phyloP scores from a whole-genome alignment of 768 basidiomycete species.

The Termitomyces sp. region DNA sequence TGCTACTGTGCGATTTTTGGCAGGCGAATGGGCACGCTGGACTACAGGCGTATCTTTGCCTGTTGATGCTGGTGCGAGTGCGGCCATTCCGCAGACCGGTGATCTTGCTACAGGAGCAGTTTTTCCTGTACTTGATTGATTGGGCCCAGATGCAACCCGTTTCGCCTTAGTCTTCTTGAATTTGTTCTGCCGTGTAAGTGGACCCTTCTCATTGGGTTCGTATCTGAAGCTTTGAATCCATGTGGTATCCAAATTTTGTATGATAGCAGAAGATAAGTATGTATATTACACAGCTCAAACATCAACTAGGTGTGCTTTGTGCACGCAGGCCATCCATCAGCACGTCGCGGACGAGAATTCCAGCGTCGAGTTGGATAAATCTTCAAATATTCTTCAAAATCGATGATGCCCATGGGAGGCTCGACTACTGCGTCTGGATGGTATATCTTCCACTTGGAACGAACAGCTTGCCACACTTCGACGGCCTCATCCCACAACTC shows the following conservation, averaged over 20 bases:
- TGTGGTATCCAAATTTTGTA: background rate
- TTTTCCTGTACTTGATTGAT: background rate
- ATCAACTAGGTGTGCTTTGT: too few species aligned
- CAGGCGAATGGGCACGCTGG: conserved; percentile 38
- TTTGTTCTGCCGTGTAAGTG: background rate
- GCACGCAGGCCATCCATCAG: too few species aligned
- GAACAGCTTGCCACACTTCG: background rate
- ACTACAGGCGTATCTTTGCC: conserved; percentile 35
- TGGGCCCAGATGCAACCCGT: background rate
- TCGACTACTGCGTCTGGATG: background rate
- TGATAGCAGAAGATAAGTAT: background rate
- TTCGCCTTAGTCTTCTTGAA: background rate
- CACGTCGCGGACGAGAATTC: background rate
- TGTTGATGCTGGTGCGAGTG: conserved; percentile 37
- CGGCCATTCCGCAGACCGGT: conserved; percentile 18
- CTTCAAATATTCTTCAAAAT: background rate
- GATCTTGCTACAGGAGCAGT: conserved; percentile 3
- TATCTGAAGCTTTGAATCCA: background rate
- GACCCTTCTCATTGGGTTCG: background rate
- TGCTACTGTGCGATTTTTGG: conserved; percentile 33
- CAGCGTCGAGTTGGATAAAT: background rate
- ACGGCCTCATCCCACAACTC: background rate
- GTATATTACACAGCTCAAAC: too few species aligned
- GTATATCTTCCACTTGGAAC: background rate
- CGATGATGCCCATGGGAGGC: background rate